phyloP scores from a whole-genome alignment of 2,329 filamentous ascomycete species.

The Epichloe elymi region DNA sequence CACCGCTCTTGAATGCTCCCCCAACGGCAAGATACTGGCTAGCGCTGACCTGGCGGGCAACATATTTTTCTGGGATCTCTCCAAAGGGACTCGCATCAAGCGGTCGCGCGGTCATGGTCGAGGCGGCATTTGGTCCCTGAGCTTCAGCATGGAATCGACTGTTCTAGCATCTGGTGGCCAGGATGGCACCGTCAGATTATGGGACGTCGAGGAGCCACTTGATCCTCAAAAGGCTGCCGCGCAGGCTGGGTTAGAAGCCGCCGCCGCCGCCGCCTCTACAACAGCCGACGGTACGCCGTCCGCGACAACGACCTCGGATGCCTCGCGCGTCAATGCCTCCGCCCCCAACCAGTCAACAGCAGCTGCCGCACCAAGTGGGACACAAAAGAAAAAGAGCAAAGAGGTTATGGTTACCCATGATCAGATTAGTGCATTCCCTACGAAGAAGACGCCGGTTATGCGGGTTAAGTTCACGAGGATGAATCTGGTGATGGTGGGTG shows the following conservation, averaged over 20 bases:
- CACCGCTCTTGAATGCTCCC: constrained; percentile 67
- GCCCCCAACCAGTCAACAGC: constrained; percentile 15
- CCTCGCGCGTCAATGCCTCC: constrained; percentile 10
- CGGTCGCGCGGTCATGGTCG: constrained; percentile 88
- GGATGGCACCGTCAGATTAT: constrained; percentile 84
- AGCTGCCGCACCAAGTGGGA: constrained; percentile 15
- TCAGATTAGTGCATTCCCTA: constrained; percentile 88
- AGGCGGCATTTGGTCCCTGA: constrained; percentile 84
- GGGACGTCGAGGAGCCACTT: constrained; percentile 71
- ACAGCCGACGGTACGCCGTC: constrained; percentile 30
- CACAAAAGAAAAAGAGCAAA: constrained; percentile 66
- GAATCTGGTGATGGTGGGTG: constrained; percentile 83
- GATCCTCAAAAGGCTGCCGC: constrained; percentile 47
- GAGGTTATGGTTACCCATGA: constrained; percentile 84
- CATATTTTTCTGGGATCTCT: constrained; percentile 89
- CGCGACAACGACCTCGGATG: constrained; percentile 14
- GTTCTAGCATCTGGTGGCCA: constrained; percentile 83
- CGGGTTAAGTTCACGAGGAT: constrained; percentile 89
- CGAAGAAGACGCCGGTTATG: constrained; percentile 90
- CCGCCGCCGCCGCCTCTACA: constrained; percentile 20
- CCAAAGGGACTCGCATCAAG: constrained; percentile 76
- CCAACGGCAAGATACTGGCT: constrained; percentile 80
- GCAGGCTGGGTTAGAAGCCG: constrained; percentile 29
- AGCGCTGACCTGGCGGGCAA: constrained; percentile 79
- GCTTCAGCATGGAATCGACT: constrained; percentile 85